Conservation (phyloP, 164 flowering plant genomes). For the Vitis riparia region DNA sequence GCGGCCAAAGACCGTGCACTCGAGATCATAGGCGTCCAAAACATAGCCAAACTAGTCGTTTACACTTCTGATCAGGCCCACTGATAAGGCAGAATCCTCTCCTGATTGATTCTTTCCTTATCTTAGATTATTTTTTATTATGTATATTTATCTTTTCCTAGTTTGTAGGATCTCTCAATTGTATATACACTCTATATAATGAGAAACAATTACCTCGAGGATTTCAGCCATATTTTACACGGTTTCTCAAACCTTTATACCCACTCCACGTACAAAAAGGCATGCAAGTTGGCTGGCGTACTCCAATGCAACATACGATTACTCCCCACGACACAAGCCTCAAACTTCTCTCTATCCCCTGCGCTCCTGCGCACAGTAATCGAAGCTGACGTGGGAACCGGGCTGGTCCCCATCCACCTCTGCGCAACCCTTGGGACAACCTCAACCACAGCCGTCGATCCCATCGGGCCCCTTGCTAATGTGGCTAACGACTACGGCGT, state of each 20-base stretch:
- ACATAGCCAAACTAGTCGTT: conserved; percentile 41
- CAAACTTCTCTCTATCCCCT: conserved; percentile 37
- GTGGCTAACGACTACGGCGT: conserved; percentile 37
- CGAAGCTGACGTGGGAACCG: conserved; percentile 39
- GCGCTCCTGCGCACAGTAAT: conserved; percentile 13
- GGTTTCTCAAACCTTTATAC: conserved; percentile 4
- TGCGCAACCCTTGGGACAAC: conserved; percentile 66
- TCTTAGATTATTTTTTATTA: no score
- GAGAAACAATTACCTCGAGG: no score
- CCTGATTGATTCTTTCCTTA: no score
- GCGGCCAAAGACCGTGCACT: conserved; percentile 50
- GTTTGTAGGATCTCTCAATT: no score
- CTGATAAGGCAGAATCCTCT: no score
- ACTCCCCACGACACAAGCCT: conserved; percentile 22
- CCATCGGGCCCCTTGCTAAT: conserved; percentile 34
- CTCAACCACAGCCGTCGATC: conserved; percentile 61
- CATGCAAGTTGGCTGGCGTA: conserved; percentile 46
- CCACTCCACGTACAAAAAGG: conserved; percentile 48
- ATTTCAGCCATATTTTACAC: no score
- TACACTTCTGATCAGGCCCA: conserved; percentile 74
- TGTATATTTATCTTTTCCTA: no score
- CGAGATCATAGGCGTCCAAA: conserved; percentile 12
- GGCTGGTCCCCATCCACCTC: conserved; percentile 51
- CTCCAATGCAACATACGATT: conserved; percentile 33
- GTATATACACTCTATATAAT: no score